A percentile compares a stretch with the other conserved stretches of the same genome.
Evolutionary conservation across 148 eudicot species (phyloP).

Genomic region (Beta vulgaris): DNA sequence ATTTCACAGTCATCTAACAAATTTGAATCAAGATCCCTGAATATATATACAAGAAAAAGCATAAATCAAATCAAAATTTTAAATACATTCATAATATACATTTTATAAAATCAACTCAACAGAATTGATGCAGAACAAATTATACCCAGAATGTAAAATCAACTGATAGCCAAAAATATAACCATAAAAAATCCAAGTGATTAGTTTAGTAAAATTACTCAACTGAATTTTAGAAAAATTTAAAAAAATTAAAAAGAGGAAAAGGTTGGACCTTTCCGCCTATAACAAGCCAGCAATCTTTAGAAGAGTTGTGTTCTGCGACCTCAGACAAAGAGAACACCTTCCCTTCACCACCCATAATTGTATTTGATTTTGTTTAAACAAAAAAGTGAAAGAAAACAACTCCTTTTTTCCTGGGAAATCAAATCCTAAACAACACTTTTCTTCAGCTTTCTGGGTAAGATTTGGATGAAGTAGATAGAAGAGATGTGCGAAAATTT

Average conservation of each 20-base stretch:
- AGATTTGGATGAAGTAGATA: neutral
- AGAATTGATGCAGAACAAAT: too few relatives aligned
- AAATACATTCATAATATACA: too few relatives aligned
- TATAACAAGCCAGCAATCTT: constrained; percentile 89
- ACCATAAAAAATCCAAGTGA: neutral
- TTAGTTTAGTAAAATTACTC: neutral
- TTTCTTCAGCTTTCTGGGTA: neutral
- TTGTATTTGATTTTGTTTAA: neutral
- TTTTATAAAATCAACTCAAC: too few relatives aligned
- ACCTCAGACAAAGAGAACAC: constrained; percentile 67
- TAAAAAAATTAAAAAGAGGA: neutral
- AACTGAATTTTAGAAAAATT: neutral
- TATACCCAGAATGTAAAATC: neutral
- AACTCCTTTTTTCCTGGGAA: neutral
- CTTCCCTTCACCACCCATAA: constrained; percentile 53
- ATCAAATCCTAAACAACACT: neutral
- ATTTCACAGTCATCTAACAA: neutral
- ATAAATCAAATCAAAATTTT: neutral
- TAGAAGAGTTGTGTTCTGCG: constrained; percentile 57
- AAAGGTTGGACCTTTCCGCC: constrained; percentile 60
- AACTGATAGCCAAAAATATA: neutral
- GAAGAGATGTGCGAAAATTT: neutral
- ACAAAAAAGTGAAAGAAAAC: neutral
- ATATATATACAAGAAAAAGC: too few relatives aligned
- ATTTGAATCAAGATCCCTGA: neutral